Percentiles rank a stretch among this genome's conserved stretches.
These are phyloP conservation scores for Phytophthora pisi DNA, from an alignment of 352 stramenopile genomes.

Conservation along the genomic window DNA sequence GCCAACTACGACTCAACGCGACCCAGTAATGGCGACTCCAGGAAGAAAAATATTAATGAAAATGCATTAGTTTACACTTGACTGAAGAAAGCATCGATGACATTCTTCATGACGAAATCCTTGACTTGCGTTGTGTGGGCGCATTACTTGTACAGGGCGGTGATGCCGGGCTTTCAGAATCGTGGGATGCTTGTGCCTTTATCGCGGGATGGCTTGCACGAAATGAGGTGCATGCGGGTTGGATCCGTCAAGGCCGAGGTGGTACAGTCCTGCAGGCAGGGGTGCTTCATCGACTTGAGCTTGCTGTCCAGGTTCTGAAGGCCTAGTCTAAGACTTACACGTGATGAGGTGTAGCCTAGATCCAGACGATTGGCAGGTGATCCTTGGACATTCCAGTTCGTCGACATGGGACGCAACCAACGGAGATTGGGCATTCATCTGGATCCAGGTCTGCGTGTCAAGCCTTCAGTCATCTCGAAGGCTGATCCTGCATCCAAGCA, in stretches of 20 bases:
- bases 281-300: too few relatives aligned
- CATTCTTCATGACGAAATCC: background rate
- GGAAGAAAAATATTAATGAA: too few relatives aligned
- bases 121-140: background rate
- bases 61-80: background rate
- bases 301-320: too few relatives aligned
- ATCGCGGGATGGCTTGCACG: background rate
- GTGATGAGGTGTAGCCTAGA: too few relatives aligned
- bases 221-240: background rate
- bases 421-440: background rate
- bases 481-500: background rate
- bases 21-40: too few relatives aligned
- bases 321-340: too few relatives aligned
- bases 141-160: background rate
- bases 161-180: too few relatives aligned
- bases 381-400: background rate
- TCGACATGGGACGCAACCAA: background rate
- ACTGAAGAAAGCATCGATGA: background rate
- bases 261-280: too few relatives aligned
- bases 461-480: constrained; percentile 2
- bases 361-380: too few relatives aligned
- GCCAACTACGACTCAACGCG: too few relatives aligned
- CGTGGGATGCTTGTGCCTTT: background rate
- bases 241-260: too few relatives aligned
- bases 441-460: constrained; percentile 10